A percentile compares a stretch with the other conserved stretches of the same genome.
phyloP scores from a whole-genome alignment of 2,329 filamentous ascomycete species.

The Biscogniauxia mediterranea region DNA sequence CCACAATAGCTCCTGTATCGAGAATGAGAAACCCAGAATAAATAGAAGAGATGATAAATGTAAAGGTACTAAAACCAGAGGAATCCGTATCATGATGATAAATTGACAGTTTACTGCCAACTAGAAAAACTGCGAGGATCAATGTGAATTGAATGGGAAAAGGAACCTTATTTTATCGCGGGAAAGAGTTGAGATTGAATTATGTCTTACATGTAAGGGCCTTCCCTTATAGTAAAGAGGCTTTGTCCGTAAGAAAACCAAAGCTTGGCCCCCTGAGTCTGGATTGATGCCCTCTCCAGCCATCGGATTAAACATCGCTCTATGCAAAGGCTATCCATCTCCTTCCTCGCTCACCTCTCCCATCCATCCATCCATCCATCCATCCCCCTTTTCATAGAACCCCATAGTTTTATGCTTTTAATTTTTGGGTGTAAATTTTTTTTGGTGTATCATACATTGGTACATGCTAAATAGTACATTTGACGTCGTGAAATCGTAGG shows the following conservation, averaged over 20 bases:
- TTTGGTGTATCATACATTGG: slow-evolving; percentile 23
- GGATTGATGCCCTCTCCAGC: not conserved
- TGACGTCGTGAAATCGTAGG: slow-evolving; percentile 24
- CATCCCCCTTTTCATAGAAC: not conserved
- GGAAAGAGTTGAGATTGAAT: slow-evolving; percentile 9
- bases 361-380: slow-evolving; percentile 11
- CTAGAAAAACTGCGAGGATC: too few species aligned
- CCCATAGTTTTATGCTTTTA: not conserved
- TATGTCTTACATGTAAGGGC: slow-evolving; percentile 2
- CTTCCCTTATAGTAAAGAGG: not conserved
- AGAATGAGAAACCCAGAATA: too few species aligned
- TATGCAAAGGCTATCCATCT: not conserved
- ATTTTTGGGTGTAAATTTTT: slow-evolving; percentile 8
- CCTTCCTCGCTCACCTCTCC: slow-evolving; percentile 3
- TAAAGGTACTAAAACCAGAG: too few species aligned
- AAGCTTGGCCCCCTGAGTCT: not conserved
- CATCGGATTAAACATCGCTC: not conserved
- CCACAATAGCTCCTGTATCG: too few species aligned
- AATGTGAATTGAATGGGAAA: not conserved
- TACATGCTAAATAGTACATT: slow-evolving; percentile 27
- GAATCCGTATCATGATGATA: too few species aligned
- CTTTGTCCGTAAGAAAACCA: not conserved
- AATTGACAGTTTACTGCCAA: too few species aligned
- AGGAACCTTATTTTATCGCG: not conserved
- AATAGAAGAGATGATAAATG: too few species aligned